Evolutionary conservation across 2,329 filamentous ascomycete species (phyloP).

Genomic region (Nemania diffusa): DNA sequence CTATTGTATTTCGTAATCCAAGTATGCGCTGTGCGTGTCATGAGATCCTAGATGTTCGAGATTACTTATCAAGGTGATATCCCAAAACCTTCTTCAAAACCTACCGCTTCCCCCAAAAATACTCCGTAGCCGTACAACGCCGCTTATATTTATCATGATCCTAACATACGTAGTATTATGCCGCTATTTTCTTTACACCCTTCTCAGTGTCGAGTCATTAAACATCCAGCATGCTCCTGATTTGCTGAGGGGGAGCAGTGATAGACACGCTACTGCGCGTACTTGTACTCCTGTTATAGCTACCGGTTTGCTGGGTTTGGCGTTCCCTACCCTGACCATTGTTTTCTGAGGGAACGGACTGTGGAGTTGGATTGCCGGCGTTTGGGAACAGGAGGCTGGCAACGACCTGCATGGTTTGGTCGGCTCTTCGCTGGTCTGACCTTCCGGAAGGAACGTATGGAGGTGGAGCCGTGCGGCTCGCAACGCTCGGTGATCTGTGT

Average conservation of each 20-base stretch:
- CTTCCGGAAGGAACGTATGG: constrained; percentile 52
- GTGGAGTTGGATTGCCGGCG: constrained; percentile 31
- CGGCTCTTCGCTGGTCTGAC: constrained; percentile 57
- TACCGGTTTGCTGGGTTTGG: constrained; percentile 28
- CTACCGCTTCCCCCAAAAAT: not conserved
- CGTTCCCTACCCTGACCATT: constrained; percentile 40
- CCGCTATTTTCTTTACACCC: not conserved
- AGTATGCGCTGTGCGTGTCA: not conserved
- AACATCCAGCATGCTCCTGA: constrained; percentile 69
- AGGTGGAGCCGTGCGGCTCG: constrained; percentile 45
- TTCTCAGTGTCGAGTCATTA: constrained; percentile 45
- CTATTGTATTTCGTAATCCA: constrained; percentile 14
- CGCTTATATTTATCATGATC: constrained; percentile 20
- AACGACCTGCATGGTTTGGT: constrained; percentile 57
- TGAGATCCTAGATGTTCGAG: not conserved
- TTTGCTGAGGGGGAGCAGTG: constrained; percentile 61
- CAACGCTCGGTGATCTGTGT: constrained; percentile 45
- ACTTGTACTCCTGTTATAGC: constrained; percentile 57
- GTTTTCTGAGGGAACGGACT: constrained; percentile 37
- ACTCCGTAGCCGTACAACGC: constrained; percentile 24
- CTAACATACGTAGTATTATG: not conserved
- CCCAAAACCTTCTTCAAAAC: constrained; percentile 3
- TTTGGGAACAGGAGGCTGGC: constrained; percentile 63
- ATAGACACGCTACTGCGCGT: constrained; percentile 59
- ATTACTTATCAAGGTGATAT: constrained; percentile 1